A percentile compares a stretch with the other conserved stretches of the same genome.
phyloP scores from a whole-genome alignment of 1,284 basidiomycete genomes.

The Neonothopanus nambi region DNA sequence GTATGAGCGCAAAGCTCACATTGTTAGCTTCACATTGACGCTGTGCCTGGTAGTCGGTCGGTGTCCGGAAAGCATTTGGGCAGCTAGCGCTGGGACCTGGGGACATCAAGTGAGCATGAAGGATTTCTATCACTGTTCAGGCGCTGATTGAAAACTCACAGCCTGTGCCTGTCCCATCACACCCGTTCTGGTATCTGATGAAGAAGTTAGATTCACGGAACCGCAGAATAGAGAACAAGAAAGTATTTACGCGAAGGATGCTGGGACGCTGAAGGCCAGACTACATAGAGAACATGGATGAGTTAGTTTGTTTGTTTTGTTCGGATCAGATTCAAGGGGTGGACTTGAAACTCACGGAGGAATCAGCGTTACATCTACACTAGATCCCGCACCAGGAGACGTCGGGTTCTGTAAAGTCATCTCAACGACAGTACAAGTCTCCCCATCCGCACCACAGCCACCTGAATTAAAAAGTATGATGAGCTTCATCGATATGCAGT shows the following conservation, averaged over 20 bases:
- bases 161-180: constrained; percentile 5
- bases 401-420: constrained; percentile 9
- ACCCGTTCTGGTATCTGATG: constrained; percentile 7
- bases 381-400: constrained; percentile 8
- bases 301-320: neutral
- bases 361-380: constrained; percentile 8
- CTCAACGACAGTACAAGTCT: constrained; percentile 8
- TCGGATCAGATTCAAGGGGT: neutral
- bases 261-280: constrained; percentile 3
- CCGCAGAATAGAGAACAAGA: neutral
- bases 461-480: neutral
- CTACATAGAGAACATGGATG: neutral
- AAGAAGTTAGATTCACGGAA: neutral
- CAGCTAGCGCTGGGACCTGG: constrained; percentile 4
- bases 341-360: constrained; percentile 5
- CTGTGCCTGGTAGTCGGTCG: constrained; percentile 8
- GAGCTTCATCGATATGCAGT: too few species aligned
- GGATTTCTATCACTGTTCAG: neutral
- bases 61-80: constrained; percentile 4
- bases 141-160: constrained; percentile 1
- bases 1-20: neutral
- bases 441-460: constrained; percentile 7
- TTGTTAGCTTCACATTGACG: constrained; percentile 8
- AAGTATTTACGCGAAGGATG: constrained; percentile 1
- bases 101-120: neutral